phyloP scores from a whole-genome alignment of 1,139 yeast species.

The Yamadazyma sp. region DNA sequence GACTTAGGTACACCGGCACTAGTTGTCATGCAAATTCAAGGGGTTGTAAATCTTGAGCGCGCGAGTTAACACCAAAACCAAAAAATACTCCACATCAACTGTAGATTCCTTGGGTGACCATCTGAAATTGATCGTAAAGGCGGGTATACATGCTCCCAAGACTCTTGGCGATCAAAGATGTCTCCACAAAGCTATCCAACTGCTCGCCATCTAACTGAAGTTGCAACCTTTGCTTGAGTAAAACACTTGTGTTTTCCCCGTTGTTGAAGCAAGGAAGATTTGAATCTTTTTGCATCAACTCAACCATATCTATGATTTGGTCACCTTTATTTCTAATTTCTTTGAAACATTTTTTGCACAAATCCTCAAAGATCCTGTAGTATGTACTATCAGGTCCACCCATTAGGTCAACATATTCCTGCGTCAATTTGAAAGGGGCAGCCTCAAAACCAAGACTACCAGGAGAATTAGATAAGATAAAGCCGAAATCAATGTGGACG shows the following conservation, averaged over 20 bases:
- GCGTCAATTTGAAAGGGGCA: slow-evolving; percentile 90
- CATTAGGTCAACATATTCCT: slow-evolving; percentile 80
- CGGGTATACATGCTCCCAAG: slow-evolving; percentile 88
- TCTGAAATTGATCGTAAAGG: slow-evolving; percentile 89
- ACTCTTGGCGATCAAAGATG: slow-evolving; percentile 70
- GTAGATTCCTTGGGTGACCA: slow-evolving; percentile 91
- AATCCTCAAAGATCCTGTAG: slow-evolving; percentile 56
- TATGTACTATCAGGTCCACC: slow-evolving; percentile 72
- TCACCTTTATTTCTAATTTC: slow-evolving; percentile 71
- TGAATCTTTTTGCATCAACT: slow-evolving; percentile 90
- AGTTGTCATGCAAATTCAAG: no score
- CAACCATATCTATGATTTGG: slow-evolving; percentile 76
- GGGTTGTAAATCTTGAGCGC: no score
- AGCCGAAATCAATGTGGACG: slow-evolving; percentile 94
- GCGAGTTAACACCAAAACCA: no score
- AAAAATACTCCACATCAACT: no score
- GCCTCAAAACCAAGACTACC: slow-evolving; percentile 97
- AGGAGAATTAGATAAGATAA: slow-evolving; percentile 86
- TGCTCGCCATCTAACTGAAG: slow-evolving; percentile 72
- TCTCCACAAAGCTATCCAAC: slow-evolving; percentile 75
- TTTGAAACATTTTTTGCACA: slow-evolving; percentile 72
- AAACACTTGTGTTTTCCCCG: slow-evolving; percentile 79
- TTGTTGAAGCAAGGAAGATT: slow-evolving; percentile 86
- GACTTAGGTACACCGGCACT: no score
- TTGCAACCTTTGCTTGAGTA: slow-evolving; percentile 78